Evolutionary conservation across 169 alveolate species (phyloP), one percentile per base, ranked within the genome.

Genomic region (Plasmodium inui): DNA sequence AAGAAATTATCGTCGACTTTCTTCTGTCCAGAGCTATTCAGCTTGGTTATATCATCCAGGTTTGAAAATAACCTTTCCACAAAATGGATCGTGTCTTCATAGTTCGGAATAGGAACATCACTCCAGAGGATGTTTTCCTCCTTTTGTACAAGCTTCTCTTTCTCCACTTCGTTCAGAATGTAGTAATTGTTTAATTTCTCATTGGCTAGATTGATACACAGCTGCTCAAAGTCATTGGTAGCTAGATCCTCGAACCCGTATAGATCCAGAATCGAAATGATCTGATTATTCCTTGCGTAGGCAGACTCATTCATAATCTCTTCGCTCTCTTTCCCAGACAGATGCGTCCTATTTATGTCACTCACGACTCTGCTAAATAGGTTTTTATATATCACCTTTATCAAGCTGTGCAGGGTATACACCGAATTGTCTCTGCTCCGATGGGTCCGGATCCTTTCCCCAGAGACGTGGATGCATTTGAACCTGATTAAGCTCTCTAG

Each of bases 191-290:
- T 97, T 70, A 98, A 94, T 82, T 96, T 96, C 94, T 99, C 99
- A 97, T 99, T 99, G 14, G 99, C 99, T 90, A 98, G 98, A 95
- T 99, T 99, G 81, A 99, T 99, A 94, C 99, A 97, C 90, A 99
- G 96, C 94, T 99, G 99, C 92, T 99, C 99, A 95, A 98, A 98
- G 46, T 99, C 97, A 97, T 99, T 99, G 84, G 96, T 96, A 73
- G 98, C 96, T 84, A 99, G 98, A 55, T 96, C 98, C 95, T 99
- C 99, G 94, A 99, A 99, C 1, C 99, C 99, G 96, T 98, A 99
- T 67, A 99, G 98, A 95, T 99, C 99, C 30, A 99, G 93, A 73
- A 99, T 98, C 46, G 99, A 99, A 76, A 99, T 98, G 96, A 98
- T 95, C 34, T 86, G 92, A 57, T 78, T 37, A 61, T 79, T 88